phyloP scores from a whole-genome alignment of 164 flowering plant genomes.

The Magnolia sinica region DNA sequence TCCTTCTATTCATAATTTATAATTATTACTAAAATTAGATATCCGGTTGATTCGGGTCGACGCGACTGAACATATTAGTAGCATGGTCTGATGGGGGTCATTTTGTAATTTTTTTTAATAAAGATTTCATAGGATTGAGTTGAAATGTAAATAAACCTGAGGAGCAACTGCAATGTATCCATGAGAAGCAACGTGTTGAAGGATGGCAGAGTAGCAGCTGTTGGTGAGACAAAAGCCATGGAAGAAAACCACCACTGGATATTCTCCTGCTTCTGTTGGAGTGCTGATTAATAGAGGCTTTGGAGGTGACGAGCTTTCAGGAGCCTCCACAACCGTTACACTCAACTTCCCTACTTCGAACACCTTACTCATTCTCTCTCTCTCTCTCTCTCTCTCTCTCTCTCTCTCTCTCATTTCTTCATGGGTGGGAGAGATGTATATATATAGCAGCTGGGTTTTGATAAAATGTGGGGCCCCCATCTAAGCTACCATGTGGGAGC shows the following conservation, averaged over 20 bases:
- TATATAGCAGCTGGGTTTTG: no score
- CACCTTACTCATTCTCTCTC: background rate
- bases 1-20: no score
- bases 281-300: conserved; percentile 26
- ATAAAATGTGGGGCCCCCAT: no score
- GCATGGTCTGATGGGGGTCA: no score
- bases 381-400: background rate
- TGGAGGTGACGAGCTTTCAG: background rate
- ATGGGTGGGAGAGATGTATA: background rate
- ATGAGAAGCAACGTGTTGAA: conserved; percentile 59
- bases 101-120: no score
- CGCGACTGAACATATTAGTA: no score
- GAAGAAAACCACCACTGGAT: conserved; percentile 44
- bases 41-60: no score
- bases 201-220: conserved; percentile 46
- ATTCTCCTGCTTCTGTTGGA: conserved; percentile 40
- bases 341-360: background rate
- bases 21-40: no score
- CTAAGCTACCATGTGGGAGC: no score
- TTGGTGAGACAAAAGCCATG: conserved; percentile 52
- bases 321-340: background rate
- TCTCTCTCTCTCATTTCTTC: background rate
- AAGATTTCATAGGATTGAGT: no score
- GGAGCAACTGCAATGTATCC: conserved; percentile 70
- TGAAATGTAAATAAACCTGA: conserved; percentile 30